Percentiles rank a stretch among this genome's conserved stretches.
These are phyloP conservation scores for Micractinium sp. DNA, from an alignment of 139 green algal genomes.

Conservation along the genomic window DNA sequence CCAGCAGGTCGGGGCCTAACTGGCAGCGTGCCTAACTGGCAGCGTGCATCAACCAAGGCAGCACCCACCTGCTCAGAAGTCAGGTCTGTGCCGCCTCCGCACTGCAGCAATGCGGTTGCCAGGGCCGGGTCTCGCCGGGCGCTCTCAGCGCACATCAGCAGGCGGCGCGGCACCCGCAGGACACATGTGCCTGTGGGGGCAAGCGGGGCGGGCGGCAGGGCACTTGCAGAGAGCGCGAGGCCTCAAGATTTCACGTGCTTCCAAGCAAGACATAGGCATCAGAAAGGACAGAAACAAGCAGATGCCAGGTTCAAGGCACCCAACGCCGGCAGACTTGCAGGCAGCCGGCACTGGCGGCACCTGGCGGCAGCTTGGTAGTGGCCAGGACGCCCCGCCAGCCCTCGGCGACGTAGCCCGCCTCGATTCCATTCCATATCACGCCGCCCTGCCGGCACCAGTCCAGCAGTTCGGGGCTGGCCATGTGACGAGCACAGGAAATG, in stretches of 20 bases:
- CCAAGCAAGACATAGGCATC: not conserved
- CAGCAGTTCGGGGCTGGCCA: conserved; percentile 24
- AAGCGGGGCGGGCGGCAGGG: not conserved
- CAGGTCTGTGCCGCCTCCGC: not conserved
- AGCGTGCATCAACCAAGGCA: not conserved
- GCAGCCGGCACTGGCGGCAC: not conserved
- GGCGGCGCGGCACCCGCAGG: conserved; percentile 53
- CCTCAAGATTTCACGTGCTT: not conserved
- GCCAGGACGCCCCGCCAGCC: conserved; percentile 70
- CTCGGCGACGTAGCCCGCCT: conserved; percentile 47
- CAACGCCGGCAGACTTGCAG: no score
- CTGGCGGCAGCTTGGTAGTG: conserved; percentile 43
- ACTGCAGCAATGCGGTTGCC: not conserved
- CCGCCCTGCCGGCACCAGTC: conserved; percentile 55
- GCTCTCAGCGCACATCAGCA: conserved; percentile 59
- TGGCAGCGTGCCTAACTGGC: not conserved
- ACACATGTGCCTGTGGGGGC: conserved; percentile 40
- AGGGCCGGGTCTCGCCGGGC: conserved; percentile 38
- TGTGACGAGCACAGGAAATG: no score
- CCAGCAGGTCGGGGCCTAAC: no score
- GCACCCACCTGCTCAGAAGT: conserved; percentile 34
- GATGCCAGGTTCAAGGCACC: not conserved
- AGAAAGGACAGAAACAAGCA: not conserved
- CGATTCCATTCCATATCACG: conserved; percentile 19
- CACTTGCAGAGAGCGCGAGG: not conserved